Evolutionary conservation across 192 early-diverging fungal genomes (phyloP).

Genomic region (Dimargaris cristalligena): DNA sequence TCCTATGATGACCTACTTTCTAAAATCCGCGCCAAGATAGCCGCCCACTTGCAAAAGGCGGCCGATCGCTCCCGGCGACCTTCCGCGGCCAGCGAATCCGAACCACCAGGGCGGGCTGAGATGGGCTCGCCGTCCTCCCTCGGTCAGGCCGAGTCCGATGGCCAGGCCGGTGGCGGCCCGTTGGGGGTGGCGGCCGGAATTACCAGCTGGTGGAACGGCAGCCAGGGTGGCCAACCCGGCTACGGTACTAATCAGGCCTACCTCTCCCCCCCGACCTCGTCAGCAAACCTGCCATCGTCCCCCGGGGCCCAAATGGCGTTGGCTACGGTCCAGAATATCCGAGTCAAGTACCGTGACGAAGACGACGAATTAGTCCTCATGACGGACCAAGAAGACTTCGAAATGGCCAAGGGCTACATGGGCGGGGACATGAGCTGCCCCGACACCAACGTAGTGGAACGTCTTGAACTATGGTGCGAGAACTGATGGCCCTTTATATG

Average conservation of each 20-base stretch:
- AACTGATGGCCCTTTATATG: not conserved
- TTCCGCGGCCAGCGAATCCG: not conserved
- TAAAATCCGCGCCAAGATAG: slow-evolving; percentile 22
- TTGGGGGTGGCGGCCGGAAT: too few species aligned
- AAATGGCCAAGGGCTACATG: slow-evolving; percentile 44
- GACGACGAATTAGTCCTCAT: slow-evolving; percentile 71
- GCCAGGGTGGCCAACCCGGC: too few species aligned
- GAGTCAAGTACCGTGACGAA: slow-evolving; percentile 73
- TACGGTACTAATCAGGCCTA: too few species aligned
- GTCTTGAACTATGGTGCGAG: slow-evolving; percentile 38
- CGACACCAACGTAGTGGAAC: slow-evolving; percentile 30
- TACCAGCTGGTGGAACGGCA: too few species aligned
- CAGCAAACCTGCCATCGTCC: too few species aligned
- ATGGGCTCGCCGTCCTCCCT: not conserved
- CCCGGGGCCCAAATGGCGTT: not conserved
- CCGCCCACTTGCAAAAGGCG: not conserved
- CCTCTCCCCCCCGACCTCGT: too few species aligned
- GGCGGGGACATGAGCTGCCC: slow-evolving; percentile 29
- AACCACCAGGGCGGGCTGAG: not conserved
- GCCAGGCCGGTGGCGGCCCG: not conserved
- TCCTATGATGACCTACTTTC: slow-evolving; percentile 20
- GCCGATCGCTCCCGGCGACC: not conserved
- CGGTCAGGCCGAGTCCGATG: not conserved
- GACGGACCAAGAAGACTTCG: slow-evolving; percentile 81
- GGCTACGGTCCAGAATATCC: slow-evolving; percentile 20